These are phyloP conservation scores for Boechera divaricarpa DNA, from an alignment of 345 rosid species.

Conservation along the genomic window DNA sequence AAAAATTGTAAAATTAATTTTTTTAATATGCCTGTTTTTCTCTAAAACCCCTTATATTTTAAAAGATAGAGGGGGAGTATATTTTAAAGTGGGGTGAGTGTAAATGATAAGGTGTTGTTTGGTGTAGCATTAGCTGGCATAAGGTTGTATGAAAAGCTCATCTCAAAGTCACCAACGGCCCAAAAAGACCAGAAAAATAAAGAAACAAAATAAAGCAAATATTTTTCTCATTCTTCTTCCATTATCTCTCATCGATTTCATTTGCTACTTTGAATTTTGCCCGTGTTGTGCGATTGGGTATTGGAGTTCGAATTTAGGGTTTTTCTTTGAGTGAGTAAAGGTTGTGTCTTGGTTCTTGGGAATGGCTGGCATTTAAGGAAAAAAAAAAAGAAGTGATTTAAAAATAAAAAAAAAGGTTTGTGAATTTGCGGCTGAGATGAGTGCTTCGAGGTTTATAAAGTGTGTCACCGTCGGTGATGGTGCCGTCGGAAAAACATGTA, in stretches of 20 bases:
- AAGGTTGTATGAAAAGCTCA: constrained; percentile 37
- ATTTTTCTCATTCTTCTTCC: constrained; percentile 23
- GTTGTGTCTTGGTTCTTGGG: constrained; percentile 30
- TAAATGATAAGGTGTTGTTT: constrained; percentile 44
- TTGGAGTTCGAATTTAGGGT: constrained; percentile 1
- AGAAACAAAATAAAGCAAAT: background rate
- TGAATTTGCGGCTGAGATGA: constrained; percentile 54
- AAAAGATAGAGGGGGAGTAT: background rate
- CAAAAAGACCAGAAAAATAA: constrained; percentile 12
- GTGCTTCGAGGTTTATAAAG: constrained; percentile 95
- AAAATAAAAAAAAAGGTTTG: background rate
- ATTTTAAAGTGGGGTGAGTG: constrained; percentile 38
- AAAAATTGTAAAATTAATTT: too few species aligned
- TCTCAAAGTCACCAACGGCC: constrained; percentile 45
- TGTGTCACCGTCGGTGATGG: constrained; percentile 98
- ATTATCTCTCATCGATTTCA: constrained; percentile 27
- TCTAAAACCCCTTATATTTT: too few species aligned
- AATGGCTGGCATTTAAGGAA: constrained; percentile 38
- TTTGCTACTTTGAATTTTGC: constrained; percentile 21
- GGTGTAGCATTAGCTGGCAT: constrained; percentile 47
- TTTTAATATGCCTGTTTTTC: too few species aligned
- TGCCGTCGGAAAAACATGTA: constrained; percentile 94
- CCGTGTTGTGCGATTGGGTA: background rate
- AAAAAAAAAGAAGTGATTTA: background rate
- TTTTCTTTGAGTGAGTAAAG: constrained; percentile 22